Evolutionary conservation across 2,329 filamentous ascomycete genomes (phyloP), one percentile per base, ranked within the genome.

Genomic region (Penicillium sp.): DNA sequence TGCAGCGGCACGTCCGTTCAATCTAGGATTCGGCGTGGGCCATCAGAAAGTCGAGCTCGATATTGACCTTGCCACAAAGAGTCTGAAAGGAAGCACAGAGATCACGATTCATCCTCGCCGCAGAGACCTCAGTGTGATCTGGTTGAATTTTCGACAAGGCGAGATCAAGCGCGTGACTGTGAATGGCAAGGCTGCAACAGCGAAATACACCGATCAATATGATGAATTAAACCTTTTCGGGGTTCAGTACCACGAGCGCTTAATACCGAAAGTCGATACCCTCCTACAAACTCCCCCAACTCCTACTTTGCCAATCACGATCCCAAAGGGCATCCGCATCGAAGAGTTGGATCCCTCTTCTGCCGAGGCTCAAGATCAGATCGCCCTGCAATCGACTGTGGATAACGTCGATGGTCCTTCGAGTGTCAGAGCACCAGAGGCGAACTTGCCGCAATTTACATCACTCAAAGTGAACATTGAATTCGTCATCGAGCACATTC

Each of bases 1-100:
- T 46, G 59, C 64, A 46, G 53, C 53, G 49, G 63, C 62, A 59
- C 58, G 63, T 35, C 50, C 50, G 39, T 47, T 49, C 42, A 62
- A 62, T 27, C 60, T 67, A 52, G 74, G 74, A 31, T 83, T 79
- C 63, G 75, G 76, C 40, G 75, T 97, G 50, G 79, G 89, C 46
- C 86, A 90, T 72, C 92, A 97, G 72, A 88, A 88, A 67, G 85
- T 99, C 41, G 86, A 90, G 62, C 77, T 99, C 52, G 91, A 97
- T 62, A 78, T 99, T 65, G 88, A 95, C 72, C 95, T 99, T 67
- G 79, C 81, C 56, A 81, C 81, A 46, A 86, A 84, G 70, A 80
- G 78, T 63, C 74, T 97, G 63, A 84, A 81, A 53, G 93, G 93
- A 42, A 86, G 81, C 55, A 89, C 88, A 8, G 86, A 91, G 59